phyloP scores from a whole-genome alignment of 805 yeast genomes.

The Metschnikowia peoriensis region DNA sequence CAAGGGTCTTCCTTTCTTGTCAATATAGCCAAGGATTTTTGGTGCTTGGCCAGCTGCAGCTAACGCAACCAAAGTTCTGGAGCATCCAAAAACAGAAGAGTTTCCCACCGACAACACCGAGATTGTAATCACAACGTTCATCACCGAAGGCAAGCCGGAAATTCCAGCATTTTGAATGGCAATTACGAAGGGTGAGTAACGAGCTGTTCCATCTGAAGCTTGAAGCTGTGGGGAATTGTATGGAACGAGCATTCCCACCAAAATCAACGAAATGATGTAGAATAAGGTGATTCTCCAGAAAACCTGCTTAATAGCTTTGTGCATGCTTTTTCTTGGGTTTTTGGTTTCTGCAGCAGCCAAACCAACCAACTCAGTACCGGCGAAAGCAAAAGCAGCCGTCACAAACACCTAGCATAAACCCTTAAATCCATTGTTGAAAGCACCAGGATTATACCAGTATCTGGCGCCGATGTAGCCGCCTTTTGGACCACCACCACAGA shows the following conservation, averaged over 20 bases:
- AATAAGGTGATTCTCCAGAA: conserved; percentile 42
- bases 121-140: conserved; percentile 40
- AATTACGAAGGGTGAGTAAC: conserved; percentile 39
- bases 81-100: conserved; percentile 67
- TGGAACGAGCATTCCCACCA: conserved; percentile 43
- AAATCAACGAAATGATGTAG: conserved; percentile 39
- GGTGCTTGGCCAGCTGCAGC: conserved; percentile 74
- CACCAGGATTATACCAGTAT: conserved; percentile 37
- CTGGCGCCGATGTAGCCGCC: conserved; percentile 39
- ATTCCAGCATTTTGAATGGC: conserved; percentile 42
- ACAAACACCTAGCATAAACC: conserved; percentile 40
- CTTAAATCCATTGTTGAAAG: conserved; percentile 36
- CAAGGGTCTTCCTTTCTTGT: conserved; percentile 41
- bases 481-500: conserved; percentile 46
- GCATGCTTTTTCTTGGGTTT: conserved; percentile 38
- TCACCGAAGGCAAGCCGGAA: conserved; percentile 40
- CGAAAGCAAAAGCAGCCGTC: conserved; percentile 42
- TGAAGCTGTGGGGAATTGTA: conserved; percentile 25
- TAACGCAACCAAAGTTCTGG: conserved; percentile 65
- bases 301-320: conserved; percentile 43
- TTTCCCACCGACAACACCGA: conserved; percentile 55
- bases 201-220: conserved; percentile 30
- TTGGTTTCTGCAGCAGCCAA: conserved; percentile 36
- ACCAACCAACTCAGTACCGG: conserved; percentile 43
- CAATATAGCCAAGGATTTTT: conserved; percentile 40